phyloP scores from a whole-genome alignment of 371 early-diverging fungal genomes.

The Mucor lusitanicus region DNA sequence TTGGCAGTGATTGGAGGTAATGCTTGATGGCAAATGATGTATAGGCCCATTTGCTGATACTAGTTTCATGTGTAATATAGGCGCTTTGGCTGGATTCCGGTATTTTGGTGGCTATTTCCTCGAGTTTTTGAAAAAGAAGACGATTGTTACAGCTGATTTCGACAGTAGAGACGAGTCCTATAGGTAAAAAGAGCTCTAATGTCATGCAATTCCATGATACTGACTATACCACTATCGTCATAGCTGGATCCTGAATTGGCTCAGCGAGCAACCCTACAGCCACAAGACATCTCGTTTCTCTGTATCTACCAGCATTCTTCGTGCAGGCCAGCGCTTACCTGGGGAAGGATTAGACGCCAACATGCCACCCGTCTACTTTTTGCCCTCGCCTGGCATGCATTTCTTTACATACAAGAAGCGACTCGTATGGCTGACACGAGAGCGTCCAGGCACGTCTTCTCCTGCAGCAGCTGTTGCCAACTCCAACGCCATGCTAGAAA shows the following conservation, averaged over 20 bases:
- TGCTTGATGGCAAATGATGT: neutral
- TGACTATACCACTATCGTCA: too few species aligned
- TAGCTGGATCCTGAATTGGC: conserved; percentile 60
- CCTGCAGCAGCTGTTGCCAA: conserved; percentile 40
- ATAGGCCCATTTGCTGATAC: neutral
- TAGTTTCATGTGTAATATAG: conserved; percentile 8
- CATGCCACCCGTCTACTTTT: conserved; percentile 57
- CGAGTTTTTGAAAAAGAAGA: conserved; percentile 56
- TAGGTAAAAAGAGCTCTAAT: too few species aligned
- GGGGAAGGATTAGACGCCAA: conserved; percentile 52
- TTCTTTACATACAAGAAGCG: conserved; percentile 60
- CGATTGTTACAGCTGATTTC: conserved; percentile 60
- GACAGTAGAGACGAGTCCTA: conserved; percentile 67
- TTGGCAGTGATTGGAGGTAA: conserved; percentile 46
- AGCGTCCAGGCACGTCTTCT: conserved; percentile 41
- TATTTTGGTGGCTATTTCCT: conserved; percentile 51
- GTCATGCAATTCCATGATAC: too few species aligned
- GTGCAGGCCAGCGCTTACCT: conserved; percentile 46
- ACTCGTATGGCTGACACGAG: conserved; percentile 57
- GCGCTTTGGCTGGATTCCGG: conserved; percentile 41
- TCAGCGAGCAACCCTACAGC: conserved; percentile 63
- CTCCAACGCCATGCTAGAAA: conserved; percentile 44
- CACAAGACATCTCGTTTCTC: conserved; percentile 56
- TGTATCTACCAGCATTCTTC: conserved; percentile 59
- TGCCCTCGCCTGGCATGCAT: conserved; percentile 67